phyloP scores from a whole-genome alignment of 768 basidiomycete species.

The Kwoniella bestiolae region DNA sequence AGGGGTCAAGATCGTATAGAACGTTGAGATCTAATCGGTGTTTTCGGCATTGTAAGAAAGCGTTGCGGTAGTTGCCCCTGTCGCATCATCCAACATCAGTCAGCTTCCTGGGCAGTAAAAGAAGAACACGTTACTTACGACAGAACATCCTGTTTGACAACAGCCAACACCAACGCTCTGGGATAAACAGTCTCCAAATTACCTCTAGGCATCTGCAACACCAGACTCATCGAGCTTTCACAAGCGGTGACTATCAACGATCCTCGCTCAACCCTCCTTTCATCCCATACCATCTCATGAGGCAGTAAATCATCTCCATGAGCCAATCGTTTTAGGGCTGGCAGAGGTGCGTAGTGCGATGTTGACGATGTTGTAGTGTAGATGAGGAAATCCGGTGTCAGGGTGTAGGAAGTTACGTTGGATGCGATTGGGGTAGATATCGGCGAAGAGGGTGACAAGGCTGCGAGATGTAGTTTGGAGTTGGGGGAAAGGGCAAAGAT shows the following conservation, averaged over 20 bases:
- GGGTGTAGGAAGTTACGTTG: conserved; percentile 68
- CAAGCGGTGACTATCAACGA: conserved; percentile 85
- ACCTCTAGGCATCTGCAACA: conserved; percentile 96
- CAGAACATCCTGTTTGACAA: conserved; percentile 75
- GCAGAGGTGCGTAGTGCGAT: conserved; percentile 71
- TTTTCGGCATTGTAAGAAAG: conserved; percentile 87
- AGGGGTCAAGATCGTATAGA: conserved; percentile 79
- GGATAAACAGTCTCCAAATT: conserved; percentile 96
- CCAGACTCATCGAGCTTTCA: conserved; percentile 82
- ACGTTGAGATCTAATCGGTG: conserved; percentile 90
- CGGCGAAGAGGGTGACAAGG: conserved; percentile 15
- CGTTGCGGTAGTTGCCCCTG: conserved; percentile 79
- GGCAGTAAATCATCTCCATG: conserved; percentile 43
- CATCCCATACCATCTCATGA: conserved; percentile 64
- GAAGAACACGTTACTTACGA: conserved; percentile 62
- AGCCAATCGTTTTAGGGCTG: conserved; percentile 34
- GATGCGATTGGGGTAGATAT: conserved; percentile 44
- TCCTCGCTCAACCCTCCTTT: conserved; percentile 83
- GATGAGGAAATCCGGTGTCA: conserved; percentile 74
- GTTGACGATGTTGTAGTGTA: conserved; percentile 84
- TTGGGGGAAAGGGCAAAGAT: conserved; percentile 68
- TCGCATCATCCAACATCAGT: conserved; percentile 17
- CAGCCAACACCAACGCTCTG: conserved; percentile 83
- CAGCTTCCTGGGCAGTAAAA: neutral
- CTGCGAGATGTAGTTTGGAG: conserved; percentile 66